These are phyloP conservation scores for Diaporthe sp. DNA, from an alignment of 2,329 filamentous ascomycete species.

Conservation along the genomic window DNA sequence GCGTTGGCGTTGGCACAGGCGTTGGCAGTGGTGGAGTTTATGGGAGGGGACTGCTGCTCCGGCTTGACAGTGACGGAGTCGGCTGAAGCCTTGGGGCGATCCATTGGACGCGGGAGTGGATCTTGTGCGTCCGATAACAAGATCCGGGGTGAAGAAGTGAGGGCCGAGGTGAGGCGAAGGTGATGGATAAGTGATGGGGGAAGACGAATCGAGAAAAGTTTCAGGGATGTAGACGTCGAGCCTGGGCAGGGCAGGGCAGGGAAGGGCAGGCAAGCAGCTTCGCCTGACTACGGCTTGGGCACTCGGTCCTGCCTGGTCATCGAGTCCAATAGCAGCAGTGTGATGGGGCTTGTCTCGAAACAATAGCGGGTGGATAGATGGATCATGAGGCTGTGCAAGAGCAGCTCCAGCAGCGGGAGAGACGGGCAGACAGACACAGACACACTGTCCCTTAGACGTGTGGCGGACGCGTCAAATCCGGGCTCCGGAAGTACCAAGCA, in stretches of 20 bases:
- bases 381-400: conserved; percentile 7
- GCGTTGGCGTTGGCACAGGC: background rate
- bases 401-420: background rate
- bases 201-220: conserved; percentile 20
- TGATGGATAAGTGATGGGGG: conserved; percentile 3
- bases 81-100: conserved; percentile 17
- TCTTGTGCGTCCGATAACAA: conserved; percentile 9
- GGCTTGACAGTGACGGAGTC: conserved; percentile 34
- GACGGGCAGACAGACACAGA: background rate
- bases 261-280: background rate
- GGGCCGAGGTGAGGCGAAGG: conserved; percentile 8
- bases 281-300: background rate
- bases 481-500: background rate
- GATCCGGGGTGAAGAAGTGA: conserved; percentile 22
- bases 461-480: conserved; percentile 1
- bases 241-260: background rate
- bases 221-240: conserved; percentile 8
- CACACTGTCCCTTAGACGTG: background rate
- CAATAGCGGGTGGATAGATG: background rate
- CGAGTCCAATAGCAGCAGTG: background rate
- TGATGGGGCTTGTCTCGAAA: background rate
- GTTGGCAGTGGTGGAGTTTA: background rate
- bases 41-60: conserved; percentile 14
- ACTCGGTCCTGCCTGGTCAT: conserved; percentile 8
- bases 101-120: conserved; percentile 29